Evolutionary conservation across 352 stramenopile species (phyloP), one percentile per base, ranked within the genome.

Genomic region (Globisporangium echinulatum): DNA sequence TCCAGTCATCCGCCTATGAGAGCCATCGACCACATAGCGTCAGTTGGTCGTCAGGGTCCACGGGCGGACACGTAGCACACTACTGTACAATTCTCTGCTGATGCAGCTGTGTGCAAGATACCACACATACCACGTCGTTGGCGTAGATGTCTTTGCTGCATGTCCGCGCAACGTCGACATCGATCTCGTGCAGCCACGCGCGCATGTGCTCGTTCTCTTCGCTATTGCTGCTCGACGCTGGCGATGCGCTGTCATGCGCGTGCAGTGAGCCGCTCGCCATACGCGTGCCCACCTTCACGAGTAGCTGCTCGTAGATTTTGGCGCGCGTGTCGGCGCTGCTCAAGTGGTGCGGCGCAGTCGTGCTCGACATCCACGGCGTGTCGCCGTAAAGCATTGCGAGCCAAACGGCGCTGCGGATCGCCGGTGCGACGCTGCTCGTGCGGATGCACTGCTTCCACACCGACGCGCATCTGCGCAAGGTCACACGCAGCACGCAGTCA

Each of bases 391-490:
- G 69, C 3, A 82, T 70, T 0, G 65, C 76, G 10, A 93, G 72
- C 84, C 84, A 93, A 19, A 93, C 58, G 1, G 71, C 72, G 50
- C 72, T 81, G 6, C 84, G 81, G 13, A 79, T 74, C 0, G 58
- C 25, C n/a, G 64, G 56, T 5, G 67, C 71, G 33, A 93, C 47
- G 8, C 79, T 76, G 42, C 77, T 71, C 8, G 72, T 69, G 9
- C 84, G 73, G 55, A 93, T 87, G 42, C 71, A 81, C 50, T 83
- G 85, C 54, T 90, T 90, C 84, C 84, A 93, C 3, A 87, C 60
- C 0, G 84, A 70, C n/a, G 82, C 66, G 40, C 68, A 82, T 14
- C 68, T 59, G 2, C 46, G 42, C 1, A 78, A 49, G 0, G 56
- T 63, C 0, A n/a, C 1, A 50, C 70, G 62, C 42, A 71, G 13